Base-by-base conservation (phyloP, 768 basidiomycete genomes). In the Boletus rufocinnamomeus region DNA sequence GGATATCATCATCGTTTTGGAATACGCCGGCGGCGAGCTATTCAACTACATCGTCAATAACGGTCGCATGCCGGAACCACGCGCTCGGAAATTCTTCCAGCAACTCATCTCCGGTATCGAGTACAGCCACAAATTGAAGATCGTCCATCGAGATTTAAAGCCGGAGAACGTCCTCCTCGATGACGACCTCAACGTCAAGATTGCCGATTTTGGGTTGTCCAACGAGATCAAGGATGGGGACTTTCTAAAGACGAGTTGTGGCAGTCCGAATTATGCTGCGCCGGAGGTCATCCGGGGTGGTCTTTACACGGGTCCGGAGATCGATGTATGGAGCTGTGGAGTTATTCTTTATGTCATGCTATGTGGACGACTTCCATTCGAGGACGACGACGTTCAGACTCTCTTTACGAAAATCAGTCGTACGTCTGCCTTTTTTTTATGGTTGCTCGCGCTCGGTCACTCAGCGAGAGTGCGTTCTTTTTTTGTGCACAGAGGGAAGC, bases 301-400 rank as follows among this genome's bases (percentile, higher is more conserved):
- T 30, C 82, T 95, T 9, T 99, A 99, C 70, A 94, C 94, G 0
- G 97, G 97, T 1, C 95, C 96, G 0, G 97, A 98, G 75, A 97
- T 98, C 67, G 97, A 99, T 63, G 94, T 98, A 13, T 99, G 97
- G 97, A 94, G 92, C 65, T 92, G 92, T 55, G 97, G 97, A 0
- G 96, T 99, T n/a, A 98, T 99, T 64, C 83, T 99, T 52, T 98
- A 95, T 75, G 97, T 98, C 57, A 95, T 99, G 88, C 82, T 99
- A 6, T 95, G 92, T 68, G 97, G 96, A 6, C 80, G 91, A 48
- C 82, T 99, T 32, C 97, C 97, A 1, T 99, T 99, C 70, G 97
- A 98, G 76, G 95, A 98, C 74, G 94, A 97, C 46, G 91, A 97
- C 69, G 94, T 98, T 43, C 92, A 94, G 50, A 81, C 84, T 1